Percentiles rank a stretch among this genome's conserved stretches.
Evolutionary conservation across 768 basidiomycete genomes (phyloP).

Genomic region (Suillus subluteus): DNA sequence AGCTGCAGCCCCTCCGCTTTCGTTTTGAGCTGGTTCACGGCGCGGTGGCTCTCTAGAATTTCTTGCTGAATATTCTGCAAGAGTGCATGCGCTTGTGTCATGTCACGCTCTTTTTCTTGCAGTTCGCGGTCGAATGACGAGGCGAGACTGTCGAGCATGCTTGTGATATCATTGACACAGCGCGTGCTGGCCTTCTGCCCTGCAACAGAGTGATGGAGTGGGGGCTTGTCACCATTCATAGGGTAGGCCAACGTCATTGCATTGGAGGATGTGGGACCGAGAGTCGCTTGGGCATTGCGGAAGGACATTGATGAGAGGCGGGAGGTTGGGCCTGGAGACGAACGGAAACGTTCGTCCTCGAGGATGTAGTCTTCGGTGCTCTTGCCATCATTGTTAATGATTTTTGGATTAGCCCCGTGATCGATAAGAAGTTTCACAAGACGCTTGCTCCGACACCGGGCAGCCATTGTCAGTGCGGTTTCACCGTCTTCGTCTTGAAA

Average conservation of each 20-base stretch:
- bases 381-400: slow-evolving; percentile 93
- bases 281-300: slow-evolving; percentile 68
- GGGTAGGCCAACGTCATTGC: slow-evolving; percentile 38
- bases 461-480: slow-evolving; percentile 95
- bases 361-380: slow-evolving; percentile 98
- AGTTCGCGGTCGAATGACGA: slow-evolving; percentile 91
- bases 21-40: slow-evolving; percentile 67
- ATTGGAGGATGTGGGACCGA: slow-evolving; percentile 33
- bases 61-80: slow-evolving; percentile 88
- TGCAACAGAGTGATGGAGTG: slow-evolving; percentile 82
- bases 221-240: slow-evolving; percentile 63
- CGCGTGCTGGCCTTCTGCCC: slow-evolving; percentile 87
- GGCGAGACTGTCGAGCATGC: slow-evolving; percentile 87
- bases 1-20: slow-evolving; percentile 70
- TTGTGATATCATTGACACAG: slow-evolving; percentile 82
- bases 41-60: slow-evolving; percentile 82
- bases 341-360: slow-evolving; percentile 96
- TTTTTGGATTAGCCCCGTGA: slow-evolving; percentile 94
- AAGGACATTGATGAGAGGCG: slow-evolving; percentile 70
- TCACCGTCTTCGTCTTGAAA: slow-evolving; percentile 99
- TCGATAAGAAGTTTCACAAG: slow-evolving; percentile 95
- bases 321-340: slow-evolving; percentile 81
- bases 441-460: slow-evolving; percentile 92
- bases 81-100: slow-evolving; percentile 85
- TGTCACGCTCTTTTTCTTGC: slow-evolving; percentile 88